Evolutionary conservation across 306 rosid genomes (phyloP).

Genomic region (Carpinus fangiana): DNA sequence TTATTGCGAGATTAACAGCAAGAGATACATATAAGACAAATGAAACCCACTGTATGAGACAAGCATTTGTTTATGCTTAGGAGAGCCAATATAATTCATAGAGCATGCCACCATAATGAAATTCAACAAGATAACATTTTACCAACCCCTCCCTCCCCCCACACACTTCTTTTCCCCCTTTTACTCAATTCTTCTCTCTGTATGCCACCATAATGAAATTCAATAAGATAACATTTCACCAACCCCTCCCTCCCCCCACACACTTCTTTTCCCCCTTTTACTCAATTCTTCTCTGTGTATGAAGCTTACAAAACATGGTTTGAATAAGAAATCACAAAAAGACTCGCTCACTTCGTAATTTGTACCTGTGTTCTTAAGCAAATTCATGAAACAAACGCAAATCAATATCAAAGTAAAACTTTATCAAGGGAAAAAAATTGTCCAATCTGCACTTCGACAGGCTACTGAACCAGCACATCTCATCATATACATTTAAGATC

Average conservation of each 20-base stretch:
- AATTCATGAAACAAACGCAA: background rate
- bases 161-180: too few species aligned
- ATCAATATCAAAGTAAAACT: background rate
- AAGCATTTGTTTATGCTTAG: background rate
- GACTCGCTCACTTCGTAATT: background rate
- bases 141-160: background rate
- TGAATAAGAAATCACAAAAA: background rate
- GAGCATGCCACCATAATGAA: background rate
- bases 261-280: too few species aligned
- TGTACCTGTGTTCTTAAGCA: background rate
- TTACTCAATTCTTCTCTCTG: too few species aligned
- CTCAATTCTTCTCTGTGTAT: background rate
- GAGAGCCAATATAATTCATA: background rate
- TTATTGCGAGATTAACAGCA: background rate
- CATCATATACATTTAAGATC: background rate
- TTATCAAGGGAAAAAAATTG: background rate
- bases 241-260: background rate
- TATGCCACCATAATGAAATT: background rate
- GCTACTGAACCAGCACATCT: constrained; percentile 6
- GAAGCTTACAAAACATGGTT: background rate
- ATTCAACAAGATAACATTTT: background rate
- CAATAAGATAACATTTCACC: background rate
- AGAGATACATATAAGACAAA: background rate
- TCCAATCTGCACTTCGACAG: constrained; percentile 2
- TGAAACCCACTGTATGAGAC: background rate